These are phyloP conservation scores for Rhizopogon salebrosus DNA, from an alignment of 768 basidiomycete species.

Conservation along the genomic window DNA sequence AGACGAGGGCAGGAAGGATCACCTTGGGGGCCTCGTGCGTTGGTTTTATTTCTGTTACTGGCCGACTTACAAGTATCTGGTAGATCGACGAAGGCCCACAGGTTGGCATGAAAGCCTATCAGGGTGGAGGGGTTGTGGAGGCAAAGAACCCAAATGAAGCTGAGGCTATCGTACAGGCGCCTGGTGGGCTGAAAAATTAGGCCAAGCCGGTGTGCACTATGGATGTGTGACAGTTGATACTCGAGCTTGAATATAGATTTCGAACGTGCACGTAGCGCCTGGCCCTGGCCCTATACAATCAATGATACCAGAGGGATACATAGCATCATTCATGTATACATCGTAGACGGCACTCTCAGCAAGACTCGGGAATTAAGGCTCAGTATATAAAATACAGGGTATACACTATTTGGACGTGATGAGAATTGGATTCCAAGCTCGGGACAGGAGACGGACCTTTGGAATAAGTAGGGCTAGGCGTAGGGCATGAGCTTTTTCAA, in stretches of 20 bases:
- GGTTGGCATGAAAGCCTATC: not conserved
- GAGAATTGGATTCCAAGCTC: not conserved
- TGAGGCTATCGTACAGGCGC: not conserved
- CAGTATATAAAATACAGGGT: not conserved
- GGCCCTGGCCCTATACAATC: too few relatives aligned
- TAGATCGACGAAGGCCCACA: not conserved
- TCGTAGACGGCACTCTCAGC: slow-evolving; percentile 51
- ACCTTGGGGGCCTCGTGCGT: slow-evolving; percentile 54
- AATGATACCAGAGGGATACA: not conserved
- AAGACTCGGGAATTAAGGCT: not conserved
- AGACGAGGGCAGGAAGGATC: slow-evolving; percentile 50
- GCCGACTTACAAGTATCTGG: not conserved
- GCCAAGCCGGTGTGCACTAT: not conserved
- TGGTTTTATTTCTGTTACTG: too few relatives aligned
- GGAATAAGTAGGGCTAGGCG: slow-evolving; percentile 31
- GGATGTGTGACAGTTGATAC: too few relatives aligned
- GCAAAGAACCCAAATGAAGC: not conserved
- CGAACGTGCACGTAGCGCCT: not conserved
- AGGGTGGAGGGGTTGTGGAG: not conserved
- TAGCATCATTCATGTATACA: slow-evolving; percentile 20
- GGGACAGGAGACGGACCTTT: slow-evolving; percentile 13
- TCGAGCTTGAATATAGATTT: not conserved
- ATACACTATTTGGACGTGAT: not conserved
- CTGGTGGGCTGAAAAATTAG: too few relatives aligned
- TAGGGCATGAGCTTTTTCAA: slow-evolving; percentile 74